phyloP scores from a whole-genome alignment of 2,329 filamentous ascomycete species.

The Colletotrichum neosansevieriae region DNA sequence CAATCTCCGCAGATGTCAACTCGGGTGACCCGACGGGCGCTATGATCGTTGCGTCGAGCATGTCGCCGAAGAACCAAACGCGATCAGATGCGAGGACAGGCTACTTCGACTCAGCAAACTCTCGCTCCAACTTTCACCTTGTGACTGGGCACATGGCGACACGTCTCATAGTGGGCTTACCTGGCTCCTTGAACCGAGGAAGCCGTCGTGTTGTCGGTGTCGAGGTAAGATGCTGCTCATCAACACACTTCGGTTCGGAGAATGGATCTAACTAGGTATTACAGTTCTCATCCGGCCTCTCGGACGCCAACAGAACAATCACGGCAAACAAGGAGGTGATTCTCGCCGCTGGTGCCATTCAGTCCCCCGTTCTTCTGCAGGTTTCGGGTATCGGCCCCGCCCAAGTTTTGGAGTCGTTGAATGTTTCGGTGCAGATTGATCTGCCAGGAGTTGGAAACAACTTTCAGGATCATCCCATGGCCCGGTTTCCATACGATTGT shows the following conservation, averaged over 20 bases:
- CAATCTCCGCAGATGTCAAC: slow-evolving; percentile 51
- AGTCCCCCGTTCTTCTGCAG: slow-evolving; percentile 58
- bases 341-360: slow-evolving; percentile 55
- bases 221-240: slow-evolving; percentile 47
- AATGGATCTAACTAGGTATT: not conserved
- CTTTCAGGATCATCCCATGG: slow-evolving; percentile 49
- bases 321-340: slow-evolving; percentile 54
- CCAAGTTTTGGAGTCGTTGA: slow-evolving; percentile 45
- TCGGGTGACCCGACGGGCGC: slow-evolving; percentile 52
- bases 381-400: slow-evolving; percentile 52
- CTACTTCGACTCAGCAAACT: slow-evolving; percentile 53
- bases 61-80: slow-evolving; percentile 54
- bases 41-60: slow-evolving; percentile 53
- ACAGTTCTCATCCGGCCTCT: slow-evolving; percentile 14
- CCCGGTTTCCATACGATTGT: slow-evolving; percentile 42
- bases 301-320: slow-evolving; percentile 24
- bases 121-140: slow-evolving; percentile 54
- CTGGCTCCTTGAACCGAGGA: slow-evolving; percentile 22
- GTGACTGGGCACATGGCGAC: slow-evolving; percentile 54
- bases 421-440: slow-evolving; percentile 46
- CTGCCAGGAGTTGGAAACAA: slow-evolving; percentile 50
- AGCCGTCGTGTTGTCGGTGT: slow-evolving; percentile 49
- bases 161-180: slow-evolving; percentile 47
- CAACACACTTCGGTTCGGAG: not conserved
- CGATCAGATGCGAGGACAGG: slow-evolving; percentile 55